Evolutionary conservation across 1,284 basidiomycete species (phyloP).

Genomic region (Fomitiporia mediterranea): DNA sequence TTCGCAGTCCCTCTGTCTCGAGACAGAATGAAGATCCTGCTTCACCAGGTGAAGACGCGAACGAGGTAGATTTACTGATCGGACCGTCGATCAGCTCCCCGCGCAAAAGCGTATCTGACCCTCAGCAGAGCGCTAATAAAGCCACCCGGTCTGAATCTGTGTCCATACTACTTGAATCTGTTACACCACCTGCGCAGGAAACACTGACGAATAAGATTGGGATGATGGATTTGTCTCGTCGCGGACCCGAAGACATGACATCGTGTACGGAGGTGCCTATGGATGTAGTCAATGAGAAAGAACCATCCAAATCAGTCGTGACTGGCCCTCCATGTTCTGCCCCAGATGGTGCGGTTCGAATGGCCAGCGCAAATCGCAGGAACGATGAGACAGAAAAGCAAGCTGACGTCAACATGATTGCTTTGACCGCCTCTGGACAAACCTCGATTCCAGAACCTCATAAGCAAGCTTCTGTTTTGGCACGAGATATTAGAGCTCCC

Average conservation of each 20-base stretch:
- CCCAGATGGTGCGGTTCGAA: not conserved
- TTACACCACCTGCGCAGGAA: not conserved
- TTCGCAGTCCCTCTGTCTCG: not conserved
- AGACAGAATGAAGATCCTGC: not conserved
- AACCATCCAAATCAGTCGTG: not conserved
- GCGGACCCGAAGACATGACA: not conserved
- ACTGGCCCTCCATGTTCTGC: not conserved
- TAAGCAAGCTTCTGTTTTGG: not conserved
- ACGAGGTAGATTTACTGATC: constrained; percentile 8
- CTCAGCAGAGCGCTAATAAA: not conserved
- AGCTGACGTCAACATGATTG: not conserved
- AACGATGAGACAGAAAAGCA: not conserved
- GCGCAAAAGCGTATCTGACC: not conserved
- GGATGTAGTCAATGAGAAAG: not conserved
- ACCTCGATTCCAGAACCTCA: not conserved
- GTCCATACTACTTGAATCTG: not conserved
- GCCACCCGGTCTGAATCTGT: not conserved
- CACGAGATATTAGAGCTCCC: not conserved
- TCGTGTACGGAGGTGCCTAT: not conserved
- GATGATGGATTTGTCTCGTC: constrained; percentile 1
- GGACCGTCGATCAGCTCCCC: not conserved
- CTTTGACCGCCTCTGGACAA: not conserved
- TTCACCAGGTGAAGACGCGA: not conserved
- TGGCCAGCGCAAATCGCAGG: not conserved
- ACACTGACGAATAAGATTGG: not conserved